A percentile compares a stretch with the other conserved stretches of the same genome.
Evolutionary conservation across 208 protist genomes (phyloP).

Genomic region (Crithidia bombi): DNA sequence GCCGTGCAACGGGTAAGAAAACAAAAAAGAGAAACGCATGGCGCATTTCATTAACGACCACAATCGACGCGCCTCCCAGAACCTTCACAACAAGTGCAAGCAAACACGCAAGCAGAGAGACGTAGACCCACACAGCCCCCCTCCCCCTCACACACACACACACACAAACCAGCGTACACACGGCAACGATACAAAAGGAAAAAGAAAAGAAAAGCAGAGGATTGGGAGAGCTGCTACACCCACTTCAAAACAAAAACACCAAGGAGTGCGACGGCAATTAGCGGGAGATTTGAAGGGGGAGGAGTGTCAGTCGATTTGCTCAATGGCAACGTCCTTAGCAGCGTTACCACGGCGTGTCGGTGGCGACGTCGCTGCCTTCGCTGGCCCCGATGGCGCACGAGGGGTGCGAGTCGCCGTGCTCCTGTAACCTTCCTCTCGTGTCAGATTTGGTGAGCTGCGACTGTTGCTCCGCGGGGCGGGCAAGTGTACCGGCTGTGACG

Average conservation of each 20-base stretch:
- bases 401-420: constrained; percentile 19
- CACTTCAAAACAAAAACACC: neutral
- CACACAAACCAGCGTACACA: too few relatives aligned
- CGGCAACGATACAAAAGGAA: neutral
- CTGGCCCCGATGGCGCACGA: neutral
- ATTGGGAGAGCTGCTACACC: neutral
- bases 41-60: too few relatives aligned
- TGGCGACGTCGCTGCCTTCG: neutral
- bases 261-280: too few relatives aligned
- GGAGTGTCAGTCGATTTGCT: constrained; percentile 21
- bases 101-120: too few relatives aligned
- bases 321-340: constrained; percentile 9
- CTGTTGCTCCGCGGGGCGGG: neutral
- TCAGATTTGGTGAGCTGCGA: neutral
- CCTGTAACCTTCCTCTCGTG: constrained; percentile 18
- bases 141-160: too few relatives aligned
- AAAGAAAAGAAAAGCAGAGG: neutral
- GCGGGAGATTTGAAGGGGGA: too few relatives aligned
- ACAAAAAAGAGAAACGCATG: too few relatives aligned
- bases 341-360: neutral
- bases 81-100: too few relatives aligned
- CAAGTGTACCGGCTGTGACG: neutral
- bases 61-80: too few relatives aligned
- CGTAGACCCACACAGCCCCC: too few relatives aligned
- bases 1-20: too few relatives aligned